A percentile compares a stretch with the other conserved stretches of the same genome.
Conservation (phyloP, 2,329 filamentous ascomycete genomes). For the Monilinia fructigena region DNA sequence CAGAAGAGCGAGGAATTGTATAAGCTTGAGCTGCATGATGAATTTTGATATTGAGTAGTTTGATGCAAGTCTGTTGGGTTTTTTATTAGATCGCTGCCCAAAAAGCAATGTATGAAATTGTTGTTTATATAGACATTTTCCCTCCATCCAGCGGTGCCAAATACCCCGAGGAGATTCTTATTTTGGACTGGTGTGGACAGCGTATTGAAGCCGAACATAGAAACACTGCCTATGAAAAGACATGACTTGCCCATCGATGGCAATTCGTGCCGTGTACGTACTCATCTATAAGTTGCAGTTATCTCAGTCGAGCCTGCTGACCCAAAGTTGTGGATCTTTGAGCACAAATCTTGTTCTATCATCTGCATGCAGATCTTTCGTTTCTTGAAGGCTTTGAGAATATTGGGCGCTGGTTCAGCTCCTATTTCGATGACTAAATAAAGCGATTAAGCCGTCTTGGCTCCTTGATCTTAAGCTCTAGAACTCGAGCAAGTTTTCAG, state of each 20-base stretch:
- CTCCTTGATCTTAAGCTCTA: not conserved
- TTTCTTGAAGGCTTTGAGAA: not conserved
- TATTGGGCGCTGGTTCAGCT: not conserved
- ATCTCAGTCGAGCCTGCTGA: not conserved
- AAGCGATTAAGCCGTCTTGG: not conserved
- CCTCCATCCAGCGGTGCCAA: not conserved
- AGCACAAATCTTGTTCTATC: not conserved
- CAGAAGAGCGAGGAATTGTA: constrained; percentile 3
- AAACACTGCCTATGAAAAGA: not conserved
- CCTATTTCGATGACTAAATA: not conserved
- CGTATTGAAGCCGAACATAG: not conserved
- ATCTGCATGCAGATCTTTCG: not conserved
- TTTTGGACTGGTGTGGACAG: not conserved
- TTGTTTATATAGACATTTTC: not conserved
- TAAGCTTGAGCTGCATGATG: constrained; percentile 17
- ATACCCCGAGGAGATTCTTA: not conserved
- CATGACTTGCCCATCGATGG: not conserved
- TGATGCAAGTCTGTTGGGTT: not conserved
- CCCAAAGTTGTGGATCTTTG: not conserved
- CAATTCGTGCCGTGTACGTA: not conserved
- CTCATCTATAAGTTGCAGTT: not conserved
- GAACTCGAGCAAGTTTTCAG: not conserved
- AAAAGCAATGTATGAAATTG: not conserved
- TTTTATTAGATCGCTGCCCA: not conserved
- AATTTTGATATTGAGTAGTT: not conserved